Percentiles rank a stretch among this genome's conserved stretches.
phyloP scores from a whole-genome alignment of 2,329 filamentous ascomycete species.

The Thelonectria discophora region DNA sequence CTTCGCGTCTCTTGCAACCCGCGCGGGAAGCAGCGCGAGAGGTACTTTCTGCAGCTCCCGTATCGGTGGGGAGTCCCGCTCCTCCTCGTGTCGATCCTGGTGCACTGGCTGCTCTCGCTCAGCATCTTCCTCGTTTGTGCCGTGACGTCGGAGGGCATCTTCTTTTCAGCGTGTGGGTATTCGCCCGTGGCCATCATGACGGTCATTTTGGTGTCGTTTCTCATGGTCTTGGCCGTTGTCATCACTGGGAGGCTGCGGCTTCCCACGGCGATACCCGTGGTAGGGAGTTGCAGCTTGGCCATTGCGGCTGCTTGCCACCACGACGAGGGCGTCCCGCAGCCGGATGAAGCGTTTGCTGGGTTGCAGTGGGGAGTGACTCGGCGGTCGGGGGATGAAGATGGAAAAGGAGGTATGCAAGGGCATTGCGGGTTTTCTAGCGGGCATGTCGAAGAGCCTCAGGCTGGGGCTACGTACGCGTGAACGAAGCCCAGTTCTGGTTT shows the following conservation, averaged over 20 bases:
- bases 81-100: constrained; percentile 1
- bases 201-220: not conserved
- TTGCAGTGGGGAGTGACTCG: constrained; percentile 20
- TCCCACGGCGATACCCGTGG: constrained; percentile 8
- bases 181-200: constrained; percentile 21
- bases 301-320: constrained; percentile 28
- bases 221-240: not conserved
- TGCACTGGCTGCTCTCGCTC: constrained; percentile 25
- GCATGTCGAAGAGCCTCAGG: constrained; percentile 4
- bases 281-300: constrained; percentile 23
- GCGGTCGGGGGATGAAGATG: not conserved
- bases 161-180: constrained; percentile 14
- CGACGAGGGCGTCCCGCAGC: not conserved
- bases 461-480: not conserved
- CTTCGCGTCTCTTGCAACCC: constrained; percentile 13
- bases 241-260: not conserved
- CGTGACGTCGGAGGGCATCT: not conserved
- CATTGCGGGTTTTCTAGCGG: constrained; percentile 12
- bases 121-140: constrained; percentile 19
- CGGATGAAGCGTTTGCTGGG: not conserved
- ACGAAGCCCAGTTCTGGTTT: too few species aligned
- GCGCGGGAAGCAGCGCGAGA: constrained; percentile 12
- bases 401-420: not conserved
- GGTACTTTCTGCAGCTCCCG: constrained; percentile 26
- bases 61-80: constrained; percentile 20